A percentile compares a stretch with the other conserved stretches of the same genome.
phyloP scores from a whole-genome alignment of 2,329 filamentous ascomycete species.

The Samsoniella hepiali region DNA sequence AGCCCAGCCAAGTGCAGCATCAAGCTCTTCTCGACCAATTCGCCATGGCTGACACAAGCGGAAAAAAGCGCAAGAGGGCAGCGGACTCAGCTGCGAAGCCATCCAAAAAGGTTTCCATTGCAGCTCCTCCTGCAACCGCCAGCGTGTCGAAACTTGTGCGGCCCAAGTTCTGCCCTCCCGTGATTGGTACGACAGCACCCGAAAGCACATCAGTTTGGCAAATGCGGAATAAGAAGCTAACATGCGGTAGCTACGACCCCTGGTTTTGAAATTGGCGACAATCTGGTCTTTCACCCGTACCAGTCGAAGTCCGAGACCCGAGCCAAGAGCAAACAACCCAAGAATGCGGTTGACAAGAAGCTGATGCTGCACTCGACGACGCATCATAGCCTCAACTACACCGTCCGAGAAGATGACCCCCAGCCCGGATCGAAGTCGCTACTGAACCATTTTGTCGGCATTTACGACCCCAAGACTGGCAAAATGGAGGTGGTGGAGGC shows the following conservation, averaged over 20 bases:
- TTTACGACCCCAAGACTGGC: constrained; percentile 60
- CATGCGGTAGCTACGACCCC: constrained; percentile 32
- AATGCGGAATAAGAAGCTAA: constrained; percentile 23
- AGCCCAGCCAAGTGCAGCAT: constrained; percentile 25
- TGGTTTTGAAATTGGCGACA: constrained; percentile 35
- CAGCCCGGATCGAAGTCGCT: constrained; percentile 32
- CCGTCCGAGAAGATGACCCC: constrained; percentile 46
- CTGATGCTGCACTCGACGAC: constrained; percentile 56
- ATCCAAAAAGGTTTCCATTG: constrained; percentile 52
- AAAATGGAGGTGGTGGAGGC: constrained; percentile 60
- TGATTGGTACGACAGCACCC: constrained; percentile 44
- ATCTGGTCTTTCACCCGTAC: constrained; percentile 48
- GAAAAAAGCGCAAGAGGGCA: constrained; percentile 54
- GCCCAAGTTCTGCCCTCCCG: constrained; percentile 47
- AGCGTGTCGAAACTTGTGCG: constrained; percentile 46
- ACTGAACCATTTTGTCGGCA: constrained; percentile 61
- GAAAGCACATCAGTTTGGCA: not conserved
- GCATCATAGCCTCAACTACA: constrained; percentile 59
- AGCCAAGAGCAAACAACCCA: constrained; percentile 37
- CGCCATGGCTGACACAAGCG: constrained; percentile 38
- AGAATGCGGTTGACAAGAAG: constrained; percentile 42
- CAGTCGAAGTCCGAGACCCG: constrained; percentile 36
- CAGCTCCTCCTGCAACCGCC: constrained; percentile 38
- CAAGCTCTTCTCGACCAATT: constrained; percentile 9
- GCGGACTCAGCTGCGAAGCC: constrained; percentile 39